Percentiles rank a stretch among this genome's conserved stretches.
Evolutionary conservation across 108 stramenopile genomes (phyloP).

Genomic region (Craspedostauros australis): DNA sequence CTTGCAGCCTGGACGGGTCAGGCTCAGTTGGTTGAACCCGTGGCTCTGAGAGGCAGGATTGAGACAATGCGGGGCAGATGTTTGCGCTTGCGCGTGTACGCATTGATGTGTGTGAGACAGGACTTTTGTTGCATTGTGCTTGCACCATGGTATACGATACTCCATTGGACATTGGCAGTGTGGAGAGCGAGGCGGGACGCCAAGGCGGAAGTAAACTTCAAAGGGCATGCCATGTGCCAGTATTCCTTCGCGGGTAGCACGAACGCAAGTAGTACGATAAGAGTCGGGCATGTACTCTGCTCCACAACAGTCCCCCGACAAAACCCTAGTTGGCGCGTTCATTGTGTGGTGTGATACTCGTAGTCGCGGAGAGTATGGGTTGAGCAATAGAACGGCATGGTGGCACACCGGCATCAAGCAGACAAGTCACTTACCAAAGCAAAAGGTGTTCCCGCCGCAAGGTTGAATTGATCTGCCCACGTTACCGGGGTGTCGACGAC

Average conservation of each 20-base stretch:
- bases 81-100: too few relatives aligned
- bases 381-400: background rate
- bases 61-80: too few relatives aligned
- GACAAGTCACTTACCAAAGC: slow-evolving; percentile 35
- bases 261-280: slow-evolving; percentile 1
- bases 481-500: slow-evolving; percentile 68
- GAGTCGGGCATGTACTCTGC: background rate
- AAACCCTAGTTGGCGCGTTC: too few relatives aligned
- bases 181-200: too few relatives aligned
- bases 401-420: background rate
- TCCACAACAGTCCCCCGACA: background rate
- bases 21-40: slow-evolving; percentile 67
- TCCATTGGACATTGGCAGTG: too few relatives aligned
- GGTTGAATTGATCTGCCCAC: slow-evolving; percentile 69
- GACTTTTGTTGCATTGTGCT: too few relatives aligned
- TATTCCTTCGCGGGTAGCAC: too few relatives aligned
- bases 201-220: too few relatives aligned
- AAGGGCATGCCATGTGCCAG: too few relatives aligned
- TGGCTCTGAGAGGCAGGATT: slow-evolving; percentile 32
- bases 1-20: slow-evolving; percentile 48
- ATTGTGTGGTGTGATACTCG: too few relatives aligned
- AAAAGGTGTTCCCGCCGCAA: slow-evolving; percentile 75
- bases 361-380: background rate
- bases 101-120: too few relatives aligned
- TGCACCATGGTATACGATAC: too few relatives aligned